Base-by-base conservation (phyloP, 2,329 filamentous ascomycete species). In the Rhinocladiella similis region DNA sequence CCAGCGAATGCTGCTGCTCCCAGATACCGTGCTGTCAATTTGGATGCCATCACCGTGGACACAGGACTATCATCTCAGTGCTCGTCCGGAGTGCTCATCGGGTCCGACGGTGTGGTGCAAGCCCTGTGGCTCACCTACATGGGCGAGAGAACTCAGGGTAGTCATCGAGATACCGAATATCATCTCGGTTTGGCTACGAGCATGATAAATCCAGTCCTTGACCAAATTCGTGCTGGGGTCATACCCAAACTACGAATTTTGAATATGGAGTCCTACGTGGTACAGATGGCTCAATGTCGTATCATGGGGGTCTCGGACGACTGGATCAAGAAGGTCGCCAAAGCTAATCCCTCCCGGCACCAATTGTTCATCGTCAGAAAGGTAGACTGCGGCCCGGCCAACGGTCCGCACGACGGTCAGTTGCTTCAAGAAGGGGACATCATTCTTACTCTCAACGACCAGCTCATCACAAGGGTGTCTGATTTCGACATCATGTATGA, bases 351-450 rank as follows among this genome's bases (percentile, higher is more conserved):
- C 38, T 87, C 94, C 49, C 89, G 91, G 56, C 94, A 99, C 70
- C 94, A 99, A 75, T 83, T 99, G 36, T 99, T 99, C 78, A 97
- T 99, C 89, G 91, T 99, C 27, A 88, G 91, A 67, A 99, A 99
- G 76, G 87, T 96, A 59, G 79, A 88, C 65, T 86, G 84, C 45
- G 83, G 83, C 19, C 82, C 77, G 1, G 69, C 74, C 4, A 69
- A 68, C 12, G 60, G 62, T 27, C 69, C 72, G 71, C 66, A 67
- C 6, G 68, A 71, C 13, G 63, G 63, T 18, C 69, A 79, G n/a
- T 83, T 86, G 14, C 81, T 99, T 14, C 80, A 90, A 27, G 95
- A 99, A 75, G 91, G 92, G 49, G 94, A 99, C 69, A 88, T 99
- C 50, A 86, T 99, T 56, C 82, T 99, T 57, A 95, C 90, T 0